Conservation (phyloP, 140 eudicot species). For the Cichorium intybus region DNA sequence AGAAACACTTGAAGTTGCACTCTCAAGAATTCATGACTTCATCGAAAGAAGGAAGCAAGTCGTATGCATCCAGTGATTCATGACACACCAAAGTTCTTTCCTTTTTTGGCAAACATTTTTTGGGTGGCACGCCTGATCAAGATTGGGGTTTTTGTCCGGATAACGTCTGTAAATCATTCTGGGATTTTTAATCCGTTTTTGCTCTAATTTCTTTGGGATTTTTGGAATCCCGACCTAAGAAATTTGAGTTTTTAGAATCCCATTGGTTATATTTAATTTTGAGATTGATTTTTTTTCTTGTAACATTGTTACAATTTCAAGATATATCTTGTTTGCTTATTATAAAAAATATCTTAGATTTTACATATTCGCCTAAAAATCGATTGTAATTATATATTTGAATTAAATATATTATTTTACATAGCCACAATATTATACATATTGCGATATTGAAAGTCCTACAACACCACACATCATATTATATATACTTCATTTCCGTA, state of each 20-base stretch:
- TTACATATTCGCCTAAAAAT: not conserved
- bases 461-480: not conserved
- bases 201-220: slow-evolving; percentile 24
- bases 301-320: slow-evolving; percentile 13
- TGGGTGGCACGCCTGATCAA: slow-evolving; percentile 30
- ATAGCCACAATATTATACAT: not conserved
- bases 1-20: slow-evolving; percentile 69
- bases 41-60: slow-evolving; percentile 40
- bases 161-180: slow-evolving; percentile 19
- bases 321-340: not conserved
- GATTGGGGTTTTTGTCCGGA: slow-evolving; percentile 27
- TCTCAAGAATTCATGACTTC: slow-evolving; percentile 58
- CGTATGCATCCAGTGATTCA: slow-evolving; percentile 17
- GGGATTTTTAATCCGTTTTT: slow-evolving; percentile 30
- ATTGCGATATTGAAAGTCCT: not conserved
- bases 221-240: slow-evolving; percentile 28
- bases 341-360: not conserved
- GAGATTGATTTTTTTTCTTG: slow-evolving; percentile 14
- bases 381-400: not conserved
- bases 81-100: not conserved
- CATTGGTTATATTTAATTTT: slow-evolving; percentile 14
- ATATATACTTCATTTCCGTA: not conserved
- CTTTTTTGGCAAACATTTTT: slow-evolving; percentile 21
- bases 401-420: not conserved
- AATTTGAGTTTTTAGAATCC: slow-evolving; percentile 29